These are phyloP conservation scores for Sphaerulina musiva DNA, from an alignment of 2,329 filamentous ascomycete genomes.

Conservation along the genomic window DNA sequence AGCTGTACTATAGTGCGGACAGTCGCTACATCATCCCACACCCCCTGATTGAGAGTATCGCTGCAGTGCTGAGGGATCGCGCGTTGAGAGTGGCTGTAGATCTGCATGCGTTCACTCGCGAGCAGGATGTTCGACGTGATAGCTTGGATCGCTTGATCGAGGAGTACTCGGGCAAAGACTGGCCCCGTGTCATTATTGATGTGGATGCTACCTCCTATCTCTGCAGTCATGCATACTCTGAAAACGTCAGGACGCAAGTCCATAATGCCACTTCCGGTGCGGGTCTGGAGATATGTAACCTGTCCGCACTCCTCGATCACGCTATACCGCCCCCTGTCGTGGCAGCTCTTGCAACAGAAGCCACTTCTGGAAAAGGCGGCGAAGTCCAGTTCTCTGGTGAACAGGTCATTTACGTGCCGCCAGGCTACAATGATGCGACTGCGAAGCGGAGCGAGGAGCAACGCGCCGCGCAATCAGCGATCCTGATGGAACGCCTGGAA, in stretches of 20 bases:
- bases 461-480: neutral
- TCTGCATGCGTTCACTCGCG: conserved; percentile 16
- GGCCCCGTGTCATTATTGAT: conserved; percentile 20
- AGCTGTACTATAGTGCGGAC: conserved; percentile 17
- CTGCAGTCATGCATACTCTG: conserved; percentile 15
- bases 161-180: conserved; percentile 17
- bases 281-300: conserved; percentile 13
- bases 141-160: conserved; percentile 19
- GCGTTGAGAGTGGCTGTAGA: conserved; percentile 14
- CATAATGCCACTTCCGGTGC: conserved; percentile 10
- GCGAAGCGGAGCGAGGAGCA: conserved; percentile 2
- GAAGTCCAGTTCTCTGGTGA: conserved; percentile 16
- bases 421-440: conserved; percentile 7
- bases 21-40: conserved; percentile 17
- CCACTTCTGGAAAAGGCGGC: conserved; percentile 8
- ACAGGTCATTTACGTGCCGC: conserved; percentile 18
- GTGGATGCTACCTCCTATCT: conserved; percentile 18
- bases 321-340: conserved; percentile 16
- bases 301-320: conserved; percentile 11
- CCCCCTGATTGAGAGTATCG: conserved; percentile 17
- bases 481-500: conserved; percentile 9
- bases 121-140: conserved; percentile 15
- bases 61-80: conserved; percentile 13
- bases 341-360: conserved; percentile 15
- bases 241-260: conserved; percentile 13